Percentiles rank a stretch among this genome's conserved stretches.
phyloP scores from a whole-genome alignment of 2,329 filamentous ascomycete genomes.

The Monosporascus sp. region DNA sequence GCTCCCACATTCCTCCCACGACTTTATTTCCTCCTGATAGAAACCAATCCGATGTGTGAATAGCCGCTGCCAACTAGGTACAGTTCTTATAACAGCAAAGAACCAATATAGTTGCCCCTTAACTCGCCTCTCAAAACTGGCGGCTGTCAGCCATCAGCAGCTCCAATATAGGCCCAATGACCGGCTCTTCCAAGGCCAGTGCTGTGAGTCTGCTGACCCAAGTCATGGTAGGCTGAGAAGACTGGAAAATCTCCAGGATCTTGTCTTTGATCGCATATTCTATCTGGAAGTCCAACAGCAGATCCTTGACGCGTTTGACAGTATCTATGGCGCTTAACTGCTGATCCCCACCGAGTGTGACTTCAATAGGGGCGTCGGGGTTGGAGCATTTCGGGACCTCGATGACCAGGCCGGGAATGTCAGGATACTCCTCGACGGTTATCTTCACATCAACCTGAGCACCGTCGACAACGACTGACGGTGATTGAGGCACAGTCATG shows the following conservation, averaged over 20 bases:
- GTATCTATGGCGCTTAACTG: neutral
- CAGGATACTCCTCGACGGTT: neutral
- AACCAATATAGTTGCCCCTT: too few relatives aligned
- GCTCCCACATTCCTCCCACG: too few relatives aligned
- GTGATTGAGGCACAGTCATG: neutral
- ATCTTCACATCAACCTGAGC: neutral
- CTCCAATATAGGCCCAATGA: slow-evolving; percentile 22
- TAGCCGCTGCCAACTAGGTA: too few relatives aligned
- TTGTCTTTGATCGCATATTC: slow-evolving; percentile 21
- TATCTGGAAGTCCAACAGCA: slow-evolving; percentile 22
- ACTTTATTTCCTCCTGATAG: too few relatives aligned
- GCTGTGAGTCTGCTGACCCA: slow-evolving; percentile 19
- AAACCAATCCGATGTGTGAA: too few relatives aligned
- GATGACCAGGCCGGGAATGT: neutral
- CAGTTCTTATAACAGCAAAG: too few relatives aligned
- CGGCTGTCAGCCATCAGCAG: slow-evolving; percentile 21
- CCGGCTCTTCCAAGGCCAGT: slow-evolving; percentile 17
- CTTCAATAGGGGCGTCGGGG: neutral
- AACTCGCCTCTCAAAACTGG: neutral
- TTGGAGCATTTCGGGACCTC: neutral
- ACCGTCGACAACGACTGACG: neutral
- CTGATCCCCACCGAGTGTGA: neutral
- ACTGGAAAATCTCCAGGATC: slow-evolving; percentile 16
- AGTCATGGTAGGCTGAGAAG: slow-evolving; percentile 7
- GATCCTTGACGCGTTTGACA: slow-evolving; percentile 8